Base-by-base conservation (phyloP, 352 stramenopile species). In the Pythium monospermum region DNA sequence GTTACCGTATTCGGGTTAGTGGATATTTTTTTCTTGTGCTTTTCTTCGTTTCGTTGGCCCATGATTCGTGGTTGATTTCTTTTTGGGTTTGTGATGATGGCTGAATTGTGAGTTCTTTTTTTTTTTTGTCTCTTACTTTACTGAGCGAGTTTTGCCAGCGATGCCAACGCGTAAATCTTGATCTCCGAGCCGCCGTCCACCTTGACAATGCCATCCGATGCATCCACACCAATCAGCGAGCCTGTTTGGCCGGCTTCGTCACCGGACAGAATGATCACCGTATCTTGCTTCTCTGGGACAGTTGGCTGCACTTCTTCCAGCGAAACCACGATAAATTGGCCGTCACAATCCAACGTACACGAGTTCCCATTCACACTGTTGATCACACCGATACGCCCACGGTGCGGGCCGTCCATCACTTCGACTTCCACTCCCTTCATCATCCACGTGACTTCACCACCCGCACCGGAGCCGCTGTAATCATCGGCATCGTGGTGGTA, bases 351-450 rank as follows among this genome's bases (percentile, higher is more conserved):
- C 21, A 94, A 61, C n/a, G 73, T 82, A 57, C 80, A 93, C 48
- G 82, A 85, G 44, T 71, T 69, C 30, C 79, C 70, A 30, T 49
- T 83, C 37, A 94, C 74, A 25, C 65, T 85, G 46, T 67, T 75
- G 61, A 94, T 94, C 32, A 85, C 76, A 15, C 84, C 84, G 32
- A 91, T 59, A 30, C 72, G 87, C 35, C 75, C 72, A 30, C 66
- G 71, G 53, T 86, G 68, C 37, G 93, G 82, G 30, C 81, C 83
- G 36, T 61, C 52, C 10, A 81, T 59, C 23, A 93, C 80, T 41
- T 91, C 76, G 32, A 93, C 82, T 45, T 93, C 84, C 22, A 94
- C 84, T 26, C 82, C 78, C 66, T 87, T 91, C 71, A 85, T 92
- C 69, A 89, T 91, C 84, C 84, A 94, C 15, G 82, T 91, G 36